Evolutionary conservation across 2,329 filamentous ascomycete genomes (phyloP).

Genomic region (Tothia fuscella): DNA sequence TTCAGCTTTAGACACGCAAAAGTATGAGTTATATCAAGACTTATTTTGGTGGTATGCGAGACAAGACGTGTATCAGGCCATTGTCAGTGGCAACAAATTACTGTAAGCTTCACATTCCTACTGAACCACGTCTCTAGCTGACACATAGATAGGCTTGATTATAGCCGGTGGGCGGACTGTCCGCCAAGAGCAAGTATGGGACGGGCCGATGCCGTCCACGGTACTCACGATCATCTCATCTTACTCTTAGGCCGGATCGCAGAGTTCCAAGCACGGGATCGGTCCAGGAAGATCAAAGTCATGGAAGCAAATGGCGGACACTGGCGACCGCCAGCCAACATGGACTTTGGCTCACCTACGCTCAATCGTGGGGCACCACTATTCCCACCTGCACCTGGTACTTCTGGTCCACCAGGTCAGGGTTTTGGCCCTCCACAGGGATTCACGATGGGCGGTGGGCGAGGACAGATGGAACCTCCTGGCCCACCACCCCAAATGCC

Average conservation of each 20-base stretch:
- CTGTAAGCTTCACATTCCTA: slow-evolving; percentile 44
- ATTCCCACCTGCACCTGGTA: slow-evolving; percentile 10
- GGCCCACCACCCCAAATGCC: slow-evolving; percentile 12
- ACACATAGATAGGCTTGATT: slow-evolving; percentile 52
- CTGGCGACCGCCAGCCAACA: slow-evolving; percentile 40
- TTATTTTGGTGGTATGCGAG: slow-evolving; percentile 94
- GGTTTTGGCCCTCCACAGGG: neutral
- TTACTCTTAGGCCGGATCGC: slow-evolving; percentile 69
- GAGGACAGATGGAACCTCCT: slow-evolving; percentile 10
- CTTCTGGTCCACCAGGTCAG: neutral
- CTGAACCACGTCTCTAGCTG: neutral
- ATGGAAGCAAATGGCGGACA: slow-evolving; percentile 46
- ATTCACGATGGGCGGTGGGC: slow-evolving; percentile 10
- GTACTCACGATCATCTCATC: slow-evolving; percentile 78
- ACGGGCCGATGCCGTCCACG: slow-evolving; percentile 66
- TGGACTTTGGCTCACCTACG: neutral
- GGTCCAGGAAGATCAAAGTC: slow-evolving; percentile 62
- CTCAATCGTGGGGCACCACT: neutral
- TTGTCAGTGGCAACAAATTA: slow-evolving; percentile 72
- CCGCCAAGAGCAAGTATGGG: slow-evolving; percentile 74
- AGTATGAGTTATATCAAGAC: slow-evolving; percentile 71
- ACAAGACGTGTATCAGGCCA: slow-evolving; percentile 84
- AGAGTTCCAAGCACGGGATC: slow-evolving; percentile 66
- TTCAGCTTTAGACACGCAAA: slow-evolving; percentile 51
- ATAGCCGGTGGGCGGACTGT: slow-evolving; percentile 71